Evolutionary conservation across 352 stramenopile species (phyloP).

Genomic region (Phytophthora europaea): DNA sequence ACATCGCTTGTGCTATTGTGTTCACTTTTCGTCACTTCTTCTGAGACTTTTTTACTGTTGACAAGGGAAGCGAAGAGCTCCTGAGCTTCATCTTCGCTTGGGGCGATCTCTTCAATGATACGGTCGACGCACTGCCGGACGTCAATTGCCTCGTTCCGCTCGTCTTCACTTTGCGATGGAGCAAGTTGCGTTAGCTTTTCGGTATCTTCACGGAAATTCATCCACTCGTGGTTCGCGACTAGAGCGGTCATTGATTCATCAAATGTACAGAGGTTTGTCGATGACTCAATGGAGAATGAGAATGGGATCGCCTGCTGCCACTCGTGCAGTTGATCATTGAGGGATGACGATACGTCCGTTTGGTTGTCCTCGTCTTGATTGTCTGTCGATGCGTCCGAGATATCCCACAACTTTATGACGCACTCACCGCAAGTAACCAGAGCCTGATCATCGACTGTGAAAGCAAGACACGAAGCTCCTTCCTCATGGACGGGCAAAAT

Average conservation of each 20-base stretch:
- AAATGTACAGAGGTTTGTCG: conserved; percentile 52
- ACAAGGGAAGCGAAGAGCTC: conserved; percentile 2
- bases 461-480: conserved; percentile 40
- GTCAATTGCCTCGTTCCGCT: conserved; percentile 29
- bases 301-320: conserved; percentile 55
- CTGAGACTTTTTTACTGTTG: background rate
- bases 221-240: conserved; percentile 61
- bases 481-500: conserved; percentile 57
- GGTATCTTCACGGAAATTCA: conserved; percentile 14
- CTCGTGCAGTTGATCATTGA: conserved; percentile 25
- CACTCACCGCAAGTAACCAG: conserved; percentile 57
- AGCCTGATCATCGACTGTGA: conserved; percentile 50
- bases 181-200: conserved; percentile 22
- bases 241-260: conserved; percentile 49
- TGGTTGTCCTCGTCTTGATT: background rate
- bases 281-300: conserved; percentile 46
- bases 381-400: conserved; percentile 14
- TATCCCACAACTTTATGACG: conserved; percentile 59
- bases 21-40: conserved; percentile 2
- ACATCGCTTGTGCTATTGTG: background rate
- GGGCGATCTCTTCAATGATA: conserved; percentile 32
- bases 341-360: background rate
- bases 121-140: conserved; percentile 35
- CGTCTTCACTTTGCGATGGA: conserved; percentile 25
- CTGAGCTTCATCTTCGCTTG: conserved; percentile 20